These are phyloP conservation scores for Trichosanthes cucumerina DNA, from an alignment of 306 rosid species.

Conservation along the genomic window DNA sequence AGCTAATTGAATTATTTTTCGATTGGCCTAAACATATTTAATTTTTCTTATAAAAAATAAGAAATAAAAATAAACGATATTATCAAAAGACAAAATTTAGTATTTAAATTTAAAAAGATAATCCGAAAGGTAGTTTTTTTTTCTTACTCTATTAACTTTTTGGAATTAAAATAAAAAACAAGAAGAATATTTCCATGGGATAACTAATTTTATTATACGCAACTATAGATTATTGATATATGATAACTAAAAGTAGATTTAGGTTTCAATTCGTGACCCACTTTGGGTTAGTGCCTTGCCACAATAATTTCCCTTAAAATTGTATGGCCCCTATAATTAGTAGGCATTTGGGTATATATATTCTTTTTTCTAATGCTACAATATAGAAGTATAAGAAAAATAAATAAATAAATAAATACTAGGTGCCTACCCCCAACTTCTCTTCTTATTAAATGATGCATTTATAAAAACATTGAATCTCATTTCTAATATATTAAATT, in stretches of 20 bases:
- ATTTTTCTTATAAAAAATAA: too few relatives aligned
- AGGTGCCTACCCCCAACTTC: not conserved
- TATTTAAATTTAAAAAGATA: too few relatives aligned
- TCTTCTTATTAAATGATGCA: not conserved
- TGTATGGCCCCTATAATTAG: not conserved
- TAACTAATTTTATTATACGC: not conserved
- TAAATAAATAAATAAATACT: not conserved
- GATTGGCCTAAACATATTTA: too few relatives aligned
- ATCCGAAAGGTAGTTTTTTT: too few relatives aligned
- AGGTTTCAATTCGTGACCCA: not conserved
- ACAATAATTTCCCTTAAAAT: not conserved
- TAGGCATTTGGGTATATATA: not conserved
- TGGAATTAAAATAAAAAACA: too few relatives aligned
- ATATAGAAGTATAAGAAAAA: not conserved
- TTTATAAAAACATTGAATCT: not conserved
- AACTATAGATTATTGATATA: not conserved
- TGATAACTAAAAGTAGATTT: not conserved
- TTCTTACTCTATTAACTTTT: too few relatives aligned
- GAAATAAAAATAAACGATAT: too few relatives aligned
- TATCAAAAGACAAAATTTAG: too few relatives aligned
- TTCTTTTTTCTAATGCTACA: not conserved
- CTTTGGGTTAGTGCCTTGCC: not conserved
- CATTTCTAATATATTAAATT: not conserved
- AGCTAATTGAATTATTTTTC: too few relatives aligned
- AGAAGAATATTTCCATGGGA: not conserved